Conservation (phyloP, 352 stramenopile species). For the Elongisporangium senticosum region DNA sequence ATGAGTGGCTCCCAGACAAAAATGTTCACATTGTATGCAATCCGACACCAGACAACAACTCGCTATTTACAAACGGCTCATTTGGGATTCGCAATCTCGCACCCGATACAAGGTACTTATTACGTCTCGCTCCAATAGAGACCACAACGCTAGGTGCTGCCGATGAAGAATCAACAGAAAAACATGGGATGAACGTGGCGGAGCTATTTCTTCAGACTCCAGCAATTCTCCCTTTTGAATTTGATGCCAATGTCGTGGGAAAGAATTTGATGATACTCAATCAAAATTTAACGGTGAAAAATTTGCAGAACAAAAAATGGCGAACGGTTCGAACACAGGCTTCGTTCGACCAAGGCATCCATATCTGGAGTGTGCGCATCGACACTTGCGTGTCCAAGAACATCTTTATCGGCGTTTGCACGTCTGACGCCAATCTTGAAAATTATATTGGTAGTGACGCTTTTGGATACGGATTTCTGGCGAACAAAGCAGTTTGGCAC, state of each 20-base stretch:
- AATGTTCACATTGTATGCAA: neutral
- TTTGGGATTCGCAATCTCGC: constrained; percentile 33
- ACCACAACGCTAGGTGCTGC: neutral
- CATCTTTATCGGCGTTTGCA: constrained; percentile 88
- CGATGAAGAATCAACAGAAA: neutral
- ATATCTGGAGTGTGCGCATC: constrained; percentile 85
- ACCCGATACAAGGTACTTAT: constrained; percentile 37
- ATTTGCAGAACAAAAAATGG: constrained; percentile 89
- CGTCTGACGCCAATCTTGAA: constrained; percentile 57
- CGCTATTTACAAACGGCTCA: neutral
- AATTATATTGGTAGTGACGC: constrained; percentile 89
- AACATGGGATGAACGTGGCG: neutral
- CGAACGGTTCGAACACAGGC: constrained; percentile 68
- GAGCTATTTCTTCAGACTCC: constrained; percentile 45
- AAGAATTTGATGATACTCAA: constrained; percentile 77
- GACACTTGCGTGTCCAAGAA: constrained; percentile 89
- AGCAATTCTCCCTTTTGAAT: constrained; percentile 58
- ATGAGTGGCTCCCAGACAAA: neutral
- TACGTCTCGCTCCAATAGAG: constrained; percentile 21
- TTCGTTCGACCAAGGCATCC: constrained; percentile 72
- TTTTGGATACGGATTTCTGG: constrained; percentile 87
- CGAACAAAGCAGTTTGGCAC: constrained; percentile 90
- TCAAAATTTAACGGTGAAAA: constrained; percentile 77
- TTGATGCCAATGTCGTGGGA: constrained; percentile 52
- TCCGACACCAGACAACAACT: neutral